These are phyloP conservation scores for Pleurozium schreberi DNA, from an alignment of 225 moss, liverwort and hornwort species.

Conservation along the genomic window DNA sequence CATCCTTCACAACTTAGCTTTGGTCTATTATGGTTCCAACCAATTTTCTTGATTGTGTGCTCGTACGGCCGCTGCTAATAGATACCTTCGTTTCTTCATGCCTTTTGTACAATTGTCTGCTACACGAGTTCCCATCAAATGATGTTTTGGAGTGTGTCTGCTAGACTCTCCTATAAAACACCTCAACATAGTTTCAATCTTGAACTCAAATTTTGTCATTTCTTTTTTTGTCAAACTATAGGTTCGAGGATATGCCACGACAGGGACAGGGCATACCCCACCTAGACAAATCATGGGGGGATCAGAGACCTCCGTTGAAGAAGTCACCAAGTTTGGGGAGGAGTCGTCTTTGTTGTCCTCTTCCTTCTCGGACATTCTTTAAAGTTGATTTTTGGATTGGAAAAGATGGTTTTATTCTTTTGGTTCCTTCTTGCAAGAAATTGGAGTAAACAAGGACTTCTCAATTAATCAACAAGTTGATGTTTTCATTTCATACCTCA, in stretches of 20 bases:
- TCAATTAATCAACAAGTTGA: not conserved
- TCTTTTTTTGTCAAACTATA: not conserved
- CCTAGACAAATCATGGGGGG: not conserved
- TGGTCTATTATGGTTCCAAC: not conserved
- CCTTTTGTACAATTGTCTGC: not conserved
- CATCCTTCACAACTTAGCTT: not conserved
- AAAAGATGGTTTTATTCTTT: not conserved
- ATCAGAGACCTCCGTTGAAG: not conserved
- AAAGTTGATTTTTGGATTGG: not conserved
- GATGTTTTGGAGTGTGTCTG: not conserved
- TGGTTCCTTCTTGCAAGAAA: not conserved
- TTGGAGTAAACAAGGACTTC: not conserved
- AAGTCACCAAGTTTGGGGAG: not conserved
- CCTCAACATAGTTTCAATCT: conserved; percentile 22
- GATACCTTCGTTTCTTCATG: not conserved
- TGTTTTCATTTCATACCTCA: not conserved
- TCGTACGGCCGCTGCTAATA: not conserved
- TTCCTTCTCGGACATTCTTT: not conserved
- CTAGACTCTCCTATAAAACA: conserved; percentile 3
- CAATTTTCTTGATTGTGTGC: conserved; percentile 3
- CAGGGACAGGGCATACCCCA: not conserved
- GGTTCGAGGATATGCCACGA: not conserved
- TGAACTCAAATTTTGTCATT: not conserved
- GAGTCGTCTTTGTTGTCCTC: not conserved
- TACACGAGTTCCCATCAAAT: conserved; percentile 16